Evolutionary conservation across 495 filamentous ascomycete species (phyloP), one percentile per base, ranked within the genome.

Genomic region (Aspergillus indologenus): DNA sequence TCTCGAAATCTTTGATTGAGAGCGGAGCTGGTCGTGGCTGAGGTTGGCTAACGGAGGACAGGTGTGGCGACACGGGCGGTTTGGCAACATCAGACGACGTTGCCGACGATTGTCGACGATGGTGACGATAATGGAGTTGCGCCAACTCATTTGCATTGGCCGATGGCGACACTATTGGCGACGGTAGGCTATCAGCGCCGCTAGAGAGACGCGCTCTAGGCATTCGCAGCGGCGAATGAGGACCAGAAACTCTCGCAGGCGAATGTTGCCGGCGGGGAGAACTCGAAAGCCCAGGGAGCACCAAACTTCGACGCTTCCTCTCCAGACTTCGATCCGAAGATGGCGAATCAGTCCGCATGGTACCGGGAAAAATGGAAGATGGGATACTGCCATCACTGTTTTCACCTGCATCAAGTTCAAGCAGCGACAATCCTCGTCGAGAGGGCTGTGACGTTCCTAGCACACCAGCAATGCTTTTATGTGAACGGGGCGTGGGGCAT

Each of bases 1-100:
- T 96, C 65, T 98, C 94, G 69, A 98, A 98, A 67, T 98, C 94
- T 67, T 97, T 98, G 77, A 98, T 98, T 0, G 94, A 98, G 21
- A 91, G 89, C 3, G 92, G 90, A 7, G 90, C 86, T 5, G 94
- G 92, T 45, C 92, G 87, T 23, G 90, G 87, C 44, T 91, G 88
- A 15, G 84, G 83, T 57, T 90, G 88, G 56, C 76, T 82, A 20
- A 83, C 75, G 6, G 88, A 87, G 22, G 86, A 79, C 54, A 98
- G 68, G 20, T 90, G 85, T 15, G 94, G 94, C 1, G 94, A 98
- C 8, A 86, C 77, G 0, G 94, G 92, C 24, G 85, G 85, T 57
- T 83, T 87, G 9, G 74, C 74, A 43, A 78, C 75, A 61, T 87
- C 84, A 3, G 92, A 95, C 14, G 90, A 86, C 17, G 89, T 88